A percentile compares a stretch with the other conserved stretches of the same genome.
Conservation (phyloP, 1,139 yeast genomes). For the Suhomyces panamericanus region DNA sequence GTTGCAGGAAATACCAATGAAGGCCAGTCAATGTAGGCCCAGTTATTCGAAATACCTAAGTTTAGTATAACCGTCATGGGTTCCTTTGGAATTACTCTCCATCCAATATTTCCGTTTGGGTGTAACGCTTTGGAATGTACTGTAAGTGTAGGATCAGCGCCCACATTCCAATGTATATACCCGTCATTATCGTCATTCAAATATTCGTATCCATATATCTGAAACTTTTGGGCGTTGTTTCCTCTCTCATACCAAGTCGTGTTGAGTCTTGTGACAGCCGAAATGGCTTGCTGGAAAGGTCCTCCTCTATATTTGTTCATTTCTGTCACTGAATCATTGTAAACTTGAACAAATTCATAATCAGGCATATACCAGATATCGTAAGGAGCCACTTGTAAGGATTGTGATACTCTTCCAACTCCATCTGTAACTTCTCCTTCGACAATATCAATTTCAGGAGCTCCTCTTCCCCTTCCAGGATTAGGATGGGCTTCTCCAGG, state of each 20-base stretch:
- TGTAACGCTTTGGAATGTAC: conserved; percentile 25
- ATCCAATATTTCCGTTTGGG: conserved; percentile 31
- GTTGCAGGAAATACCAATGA: conserved; percentile 26
- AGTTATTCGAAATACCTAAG: conserved; percentile 30
- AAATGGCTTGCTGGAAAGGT: conserved; percentile 33
- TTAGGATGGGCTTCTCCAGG: conserved; percentile 30
- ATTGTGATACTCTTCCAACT: conserved; percentile 30
- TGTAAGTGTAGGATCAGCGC: conserved; percentile 25
- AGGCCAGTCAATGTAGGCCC: conserved; percentile 36
- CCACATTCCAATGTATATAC: conserved; percentile 31
- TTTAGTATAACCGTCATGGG: conserved; percentile 32
- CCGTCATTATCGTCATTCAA: conserved; percentile 25
- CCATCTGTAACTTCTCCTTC: conserved; percentile 25
- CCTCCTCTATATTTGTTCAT: conserved; percentile 35
- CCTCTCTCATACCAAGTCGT: conserved; percentile 30
- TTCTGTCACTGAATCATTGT: conserved; percentile 24
- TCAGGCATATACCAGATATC: conserved; percentile 35
- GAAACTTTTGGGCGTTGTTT: conserved; percentile 21
- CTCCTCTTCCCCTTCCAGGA: conserved; percentile 30
- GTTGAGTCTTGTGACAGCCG: conserved; percentile 27
- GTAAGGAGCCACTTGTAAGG: conserved; percentile 32
- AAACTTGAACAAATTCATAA: conserved; percentile 25
- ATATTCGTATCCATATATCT: conserved; percentile 29
- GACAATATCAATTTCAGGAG: conserved; percentile 32
- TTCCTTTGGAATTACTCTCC: conserved; percentile 28